Evolutionary conservation across 148 eudicot genomes (phyloP).

Genomic region (Rhododendron mucronatum): DNA sequence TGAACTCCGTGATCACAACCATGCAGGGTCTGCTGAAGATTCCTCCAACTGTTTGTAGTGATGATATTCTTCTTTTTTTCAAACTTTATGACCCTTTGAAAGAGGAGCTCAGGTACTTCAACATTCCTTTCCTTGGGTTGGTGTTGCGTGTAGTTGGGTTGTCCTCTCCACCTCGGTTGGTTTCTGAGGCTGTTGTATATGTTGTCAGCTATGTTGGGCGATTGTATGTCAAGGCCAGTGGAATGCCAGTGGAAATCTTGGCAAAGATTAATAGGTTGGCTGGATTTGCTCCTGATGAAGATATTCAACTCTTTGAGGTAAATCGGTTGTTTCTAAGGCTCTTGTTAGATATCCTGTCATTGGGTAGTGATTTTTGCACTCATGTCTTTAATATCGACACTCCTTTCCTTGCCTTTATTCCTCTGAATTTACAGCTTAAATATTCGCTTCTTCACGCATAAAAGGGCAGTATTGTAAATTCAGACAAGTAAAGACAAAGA

Average conservation of each 20-base stretch:
- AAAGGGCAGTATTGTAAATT: neutral
- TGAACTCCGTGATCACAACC: neutral
- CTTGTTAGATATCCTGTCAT: conserved; percentile 7
- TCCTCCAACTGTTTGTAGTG: conserved; percentile 50
- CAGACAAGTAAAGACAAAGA: neutral
- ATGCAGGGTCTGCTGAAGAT: conserved; percentile 57
- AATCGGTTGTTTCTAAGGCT: conserved; percentile 58
- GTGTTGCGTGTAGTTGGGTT: neutral
- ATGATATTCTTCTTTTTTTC: conserved; percentile 87
- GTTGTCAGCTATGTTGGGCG: conserved; percentile 81
- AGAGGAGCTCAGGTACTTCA: conserved; percentile 73
- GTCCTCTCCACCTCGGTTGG: neutral
- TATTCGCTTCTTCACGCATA: neutral
- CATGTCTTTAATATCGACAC: neutral
- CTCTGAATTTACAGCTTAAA: neutral
- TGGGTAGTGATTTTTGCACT: neutral
- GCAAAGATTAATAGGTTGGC: conserved; percentile 69
- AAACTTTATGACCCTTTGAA: conserved; percentile 86
- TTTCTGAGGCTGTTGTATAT: neutral
- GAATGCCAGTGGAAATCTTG: conserved; percentile 62
- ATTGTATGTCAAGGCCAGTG: conserved; percentile 57
- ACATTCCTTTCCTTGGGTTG: neutral
- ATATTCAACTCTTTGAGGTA: conserved; percentile 88
- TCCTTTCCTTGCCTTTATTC: neutral
- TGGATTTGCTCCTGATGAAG: conserved; percentile 76